Conservation (phyloP, 2,329 filamentous ascomycete species). For the Decorospora gaudefroyi region DNA sequence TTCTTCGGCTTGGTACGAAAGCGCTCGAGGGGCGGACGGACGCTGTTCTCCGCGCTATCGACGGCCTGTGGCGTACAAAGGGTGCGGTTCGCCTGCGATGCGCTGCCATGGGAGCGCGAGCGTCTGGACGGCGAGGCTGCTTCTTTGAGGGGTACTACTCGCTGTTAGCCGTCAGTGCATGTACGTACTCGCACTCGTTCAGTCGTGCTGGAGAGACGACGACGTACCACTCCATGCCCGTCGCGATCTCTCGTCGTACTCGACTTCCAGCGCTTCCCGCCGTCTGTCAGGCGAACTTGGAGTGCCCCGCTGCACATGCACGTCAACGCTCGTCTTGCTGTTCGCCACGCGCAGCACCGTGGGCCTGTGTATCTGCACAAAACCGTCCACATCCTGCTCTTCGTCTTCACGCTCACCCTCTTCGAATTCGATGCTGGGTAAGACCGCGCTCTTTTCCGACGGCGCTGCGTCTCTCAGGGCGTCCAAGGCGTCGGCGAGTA, state of each 20-base stretch:
- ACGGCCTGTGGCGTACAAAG: conserved; percentile 1
- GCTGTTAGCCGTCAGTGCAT: conserved; percentile 50
- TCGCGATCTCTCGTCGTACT: conserved; percentile 49
- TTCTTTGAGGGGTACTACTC: conserved; percentile 39
- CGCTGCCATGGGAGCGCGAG: conserved; percentile 1
- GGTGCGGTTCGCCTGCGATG: not conserved
- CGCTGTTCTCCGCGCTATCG: conserved; percentile 39
- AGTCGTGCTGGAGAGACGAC: not conserved
- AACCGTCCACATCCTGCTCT: conserved; percentile 47
- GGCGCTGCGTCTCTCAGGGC: conserved; percentile 9
- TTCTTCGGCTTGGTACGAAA: conserved; percentile 79
- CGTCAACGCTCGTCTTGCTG: conserved; percentile 4
- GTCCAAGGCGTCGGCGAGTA: conserved; percentile 23
- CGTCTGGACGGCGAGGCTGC: conserved; percentile 13
- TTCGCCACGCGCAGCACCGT: conserved; percentile 26
- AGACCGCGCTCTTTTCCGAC: conserved; percentile 9
- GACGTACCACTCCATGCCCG: conserved; percentile 42
- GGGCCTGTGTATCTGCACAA: conserved; percentile 51
- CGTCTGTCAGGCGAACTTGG: conserved; percentile 28
- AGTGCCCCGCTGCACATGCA: conserved; percentile 2
- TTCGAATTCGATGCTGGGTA: conserved; percentile 33
- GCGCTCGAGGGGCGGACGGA: conserved; percentile 69
- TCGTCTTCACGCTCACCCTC: conserved; percentile 27
- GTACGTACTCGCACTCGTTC: not conserved
- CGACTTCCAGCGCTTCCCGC: conserved; percentile 48